Evolutionary conservation across 768 basidiomycete genomes (phyloP), one percentile per base, ranked within the genome.

Genomic region (Panus rudis): DNA sequence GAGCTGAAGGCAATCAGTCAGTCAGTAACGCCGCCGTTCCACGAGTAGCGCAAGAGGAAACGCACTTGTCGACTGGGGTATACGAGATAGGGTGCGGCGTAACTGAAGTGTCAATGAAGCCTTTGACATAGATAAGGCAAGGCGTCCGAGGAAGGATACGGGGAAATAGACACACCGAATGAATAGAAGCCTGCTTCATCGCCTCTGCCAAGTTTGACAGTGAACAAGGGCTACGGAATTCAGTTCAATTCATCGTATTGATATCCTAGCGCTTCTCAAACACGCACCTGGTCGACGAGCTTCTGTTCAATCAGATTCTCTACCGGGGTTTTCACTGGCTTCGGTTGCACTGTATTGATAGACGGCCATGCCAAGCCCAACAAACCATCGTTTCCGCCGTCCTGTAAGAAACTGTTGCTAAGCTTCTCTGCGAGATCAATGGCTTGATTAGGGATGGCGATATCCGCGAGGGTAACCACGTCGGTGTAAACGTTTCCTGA

Each of bases 171-270:
- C n/a, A n/a, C n/a, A 49, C 66, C 65, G 44, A 69, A 66, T 23
- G 66, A 64, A 55, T 67, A 69, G 56, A 67, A 69, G 6, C 65
- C 64, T 4, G 58, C 52, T 39, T 59, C 58, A 42, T 62, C 59
- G 3, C 60, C 65, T 31, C 60, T 58, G 33, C 63, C 62, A 17
- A 69, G 59, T 43, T 64, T 65, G 28, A 61, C 64, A 5, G 63
- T 64, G 54, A 64, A 66, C 20, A 66, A 50, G 6, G 60, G 59
- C 52, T 62, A 40, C 3, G n/a, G 5, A 41, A 4, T 4, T 26
- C 19, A n/a, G n/a, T n/a, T n/a, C n/a, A n/a, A n/a, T n/a, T n/a
- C n/a, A n/a, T n/a, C n/a, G n/a, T n/a, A n/a, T n/a, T n/a, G n/a
- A n/a, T n/a, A n/a, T 30, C 28, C 28, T n/a, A 30, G 28, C n/a